Evolutionary conservation across 2,329 filamentous ascomycete genomes (phyloP).

Genomic region (Zymoseptoria tritici): DNA sequence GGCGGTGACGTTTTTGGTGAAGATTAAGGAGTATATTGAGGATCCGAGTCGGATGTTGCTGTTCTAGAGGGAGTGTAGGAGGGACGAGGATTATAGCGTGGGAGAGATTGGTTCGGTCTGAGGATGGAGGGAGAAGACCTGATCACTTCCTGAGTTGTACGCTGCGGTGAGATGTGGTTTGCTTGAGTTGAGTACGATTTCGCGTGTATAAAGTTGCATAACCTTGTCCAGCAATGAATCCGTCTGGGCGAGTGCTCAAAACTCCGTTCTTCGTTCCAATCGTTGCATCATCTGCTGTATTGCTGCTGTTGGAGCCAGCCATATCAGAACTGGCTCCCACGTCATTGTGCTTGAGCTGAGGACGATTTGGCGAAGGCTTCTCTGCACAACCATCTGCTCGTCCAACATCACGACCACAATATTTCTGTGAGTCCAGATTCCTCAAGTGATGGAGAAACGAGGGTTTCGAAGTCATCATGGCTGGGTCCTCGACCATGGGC

Average conservation of each 20-base stretch:
- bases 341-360: background rate
- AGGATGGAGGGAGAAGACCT: too few relatives aligned
- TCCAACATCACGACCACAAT: too few relatives aligned
- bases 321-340: background rate
- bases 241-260: background rate
- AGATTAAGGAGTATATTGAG: constrained; percentile 93
- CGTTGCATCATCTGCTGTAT: background rate
- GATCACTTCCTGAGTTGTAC: background rate
- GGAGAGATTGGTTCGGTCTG: background rate
- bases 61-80: constrained; percentile 3
- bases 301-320: background rate
- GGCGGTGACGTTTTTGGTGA: constrained; percentile 91
- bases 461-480: background rate
- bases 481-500: background rate
- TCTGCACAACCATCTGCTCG: background rate
- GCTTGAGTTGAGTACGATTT: background rate
- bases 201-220: background rate
- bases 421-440: too few relatives aligned
- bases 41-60: constrained; percentile 89
- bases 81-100: background rate
- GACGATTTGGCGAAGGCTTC: background rate
- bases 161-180: background rate
- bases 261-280: background rate
- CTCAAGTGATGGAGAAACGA: too few relatives aligned
- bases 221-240: background rate